Evolutionary conservation across 768 basidiomycete genomes (phyloP).

Genomic region (Pisolithus tinctorius): DNA sequence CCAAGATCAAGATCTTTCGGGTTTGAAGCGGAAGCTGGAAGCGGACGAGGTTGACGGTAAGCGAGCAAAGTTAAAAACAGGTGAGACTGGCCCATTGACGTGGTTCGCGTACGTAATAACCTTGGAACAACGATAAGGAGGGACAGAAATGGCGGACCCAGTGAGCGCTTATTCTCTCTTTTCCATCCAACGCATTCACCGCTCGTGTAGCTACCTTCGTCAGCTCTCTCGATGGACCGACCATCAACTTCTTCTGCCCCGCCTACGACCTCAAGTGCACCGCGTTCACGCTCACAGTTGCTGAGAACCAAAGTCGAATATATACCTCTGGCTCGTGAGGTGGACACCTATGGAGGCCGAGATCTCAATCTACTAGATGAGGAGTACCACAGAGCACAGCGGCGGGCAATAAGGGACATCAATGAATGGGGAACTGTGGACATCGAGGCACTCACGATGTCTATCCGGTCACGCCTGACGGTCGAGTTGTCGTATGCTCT

Average conservation of each 20-base stretch:
- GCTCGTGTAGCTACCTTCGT: conserved; percentile 12
- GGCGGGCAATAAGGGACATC: conserved; percentile 60
- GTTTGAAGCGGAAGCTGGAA: conserved; percentile 67
- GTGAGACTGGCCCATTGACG: conserved; percentile 35
- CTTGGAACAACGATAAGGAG: conserved; percentile 21
- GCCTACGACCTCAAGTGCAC: conserved; percentile 23
- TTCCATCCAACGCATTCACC: conserved; percentile 11
- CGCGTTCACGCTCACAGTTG: conserved; percentile 41
- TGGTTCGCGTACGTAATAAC: conserved; percentile 21
- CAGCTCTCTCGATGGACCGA: conserved; percentile 14
- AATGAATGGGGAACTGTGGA: conserved; percentile 88
- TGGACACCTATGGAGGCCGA: conserved; percentile 75
- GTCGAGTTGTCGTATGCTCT: conserved; percentile 86
- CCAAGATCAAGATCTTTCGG: conserved; percentile 56
- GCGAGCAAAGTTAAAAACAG: conserved; percentile 65
- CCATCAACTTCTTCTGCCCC: conserved; percentile 21
- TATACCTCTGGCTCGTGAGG: conserved; percentile 68
- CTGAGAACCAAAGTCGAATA: conserved; percentile 84
- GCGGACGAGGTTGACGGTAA: conserved; percentile 62
- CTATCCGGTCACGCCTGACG: conserved; percentile 76
- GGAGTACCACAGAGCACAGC: conserved; percentile 46
- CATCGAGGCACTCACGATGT: conserved; percentile 90
- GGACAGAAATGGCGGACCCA: conserved; percentile 42
- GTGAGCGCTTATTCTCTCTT: conserved; percentile 30
- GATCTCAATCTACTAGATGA: conserved; percentile 62